Conservation (phyloP, 2,329 filamentous ascomycete genomes). For the Aspergillus sp. region DNA sequence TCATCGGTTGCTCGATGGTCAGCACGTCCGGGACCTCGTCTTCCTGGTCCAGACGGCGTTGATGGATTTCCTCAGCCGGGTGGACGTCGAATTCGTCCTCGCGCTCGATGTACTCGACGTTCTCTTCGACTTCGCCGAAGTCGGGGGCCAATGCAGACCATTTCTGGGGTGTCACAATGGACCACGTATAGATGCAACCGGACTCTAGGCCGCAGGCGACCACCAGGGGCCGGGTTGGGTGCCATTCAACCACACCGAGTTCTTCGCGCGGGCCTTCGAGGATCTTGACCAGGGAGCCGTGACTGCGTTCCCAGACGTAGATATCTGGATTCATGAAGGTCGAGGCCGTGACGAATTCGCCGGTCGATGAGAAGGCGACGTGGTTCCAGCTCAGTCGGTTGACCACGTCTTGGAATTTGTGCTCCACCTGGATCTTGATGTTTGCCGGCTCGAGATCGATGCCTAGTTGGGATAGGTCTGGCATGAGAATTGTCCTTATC, state of each 20-base stretch:
- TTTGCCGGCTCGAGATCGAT: conserved; percentile 68
- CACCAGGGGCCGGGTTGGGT: conserved; percentile 76
- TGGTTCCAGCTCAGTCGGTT: conserved; percentile 95
- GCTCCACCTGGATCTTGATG: conserved; percentile 82
- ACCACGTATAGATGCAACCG: conserved; percentile 92
- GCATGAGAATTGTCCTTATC: conserved; percentile 84
- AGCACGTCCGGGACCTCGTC: conserved; percentile 91
- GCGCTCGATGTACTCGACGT: conserved; percentile 88
- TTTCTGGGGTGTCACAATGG: conserved; percentile 85
- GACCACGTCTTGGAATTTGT: conserved; percentile 97
- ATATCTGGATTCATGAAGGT: conserved; percentile 98
- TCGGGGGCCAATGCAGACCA: conserved; percentile 97
- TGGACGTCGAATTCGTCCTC: conserved; percentile 99
- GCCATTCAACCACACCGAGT: conserved; percentile 94
- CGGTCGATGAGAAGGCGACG: conserved; percentile 85
- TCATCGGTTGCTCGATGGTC: conserved; percentile 60
- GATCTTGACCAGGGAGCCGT: conserved; percentile 92
- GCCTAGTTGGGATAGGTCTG: conserved; percentile 54
- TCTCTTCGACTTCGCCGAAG: conserved; percentile 96
- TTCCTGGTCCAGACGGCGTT: conserved; percentile 79
- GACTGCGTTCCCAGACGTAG: conserved; percentile 93
- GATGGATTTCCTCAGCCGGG: conserved; percentile 86
- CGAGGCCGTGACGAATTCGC: conserved; percentile 91
- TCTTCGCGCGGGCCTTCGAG: conserved; percentile 95
- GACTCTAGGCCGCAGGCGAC: conserved; percentile 89